Percentiles rank a stretch among this genome's conserved stretches.
phyloP scores from a whole-genome alignment of 2,329 filamentous ascomycete genomes.

The Phialocephala subalpina region DNA sequence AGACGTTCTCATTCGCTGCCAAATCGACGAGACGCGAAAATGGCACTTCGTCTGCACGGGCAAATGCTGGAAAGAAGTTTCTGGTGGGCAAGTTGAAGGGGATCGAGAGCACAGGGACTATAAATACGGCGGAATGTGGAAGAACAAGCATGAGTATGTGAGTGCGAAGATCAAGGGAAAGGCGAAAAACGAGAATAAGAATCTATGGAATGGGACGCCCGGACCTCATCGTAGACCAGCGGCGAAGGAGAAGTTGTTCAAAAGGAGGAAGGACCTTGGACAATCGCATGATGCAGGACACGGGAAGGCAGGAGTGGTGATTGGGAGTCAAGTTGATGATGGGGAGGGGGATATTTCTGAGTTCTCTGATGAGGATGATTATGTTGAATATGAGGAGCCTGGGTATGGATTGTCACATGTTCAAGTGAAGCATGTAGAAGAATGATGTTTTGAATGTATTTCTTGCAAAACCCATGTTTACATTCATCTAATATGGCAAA shows the following conservation, averaged over 20 bases:
- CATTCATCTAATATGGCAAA: not conserved
- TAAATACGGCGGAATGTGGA: constrained; percentile 33
- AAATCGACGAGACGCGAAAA: constrained; percentile 27
- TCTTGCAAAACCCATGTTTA: not conserved
- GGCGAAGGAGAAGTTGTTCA: constrained; percentile 1
- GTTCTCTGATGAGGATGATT: not conserved
- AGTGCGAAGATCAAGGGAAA: constrained; percentile 34
- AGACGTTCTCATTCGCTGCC: constrained; percentile 30
- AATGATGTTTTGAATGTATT: not conserved
- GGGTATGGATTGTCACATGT: not conserved
- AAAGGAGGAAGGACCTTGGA: not conserved
- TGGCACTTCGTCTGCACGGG: constrained; percentile 31
- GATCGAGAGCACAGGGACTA: constrained; percentile 17
- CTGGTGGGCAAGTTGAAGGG: constrained; percentile 22
- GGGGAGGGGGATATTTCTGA: not conserved
- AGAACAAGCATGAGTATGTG: constrained; percentile 31
- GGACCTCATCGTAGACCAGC: not conserved
- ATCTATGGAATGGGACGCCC: not conserved
- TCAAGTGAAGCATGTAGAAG: constrained; percentile 7
- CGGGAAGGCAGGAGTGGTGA: not conserved
- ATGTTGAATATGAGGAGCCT: not conserved
- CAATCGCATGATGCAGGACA: not conserved
- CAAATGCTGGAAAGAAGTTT: constrained; percentile 18
- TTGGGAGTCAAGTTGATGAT: not conserved
- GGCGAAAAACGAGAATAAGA: constrained; percentile 23